Base-by-base conservation (phyloP, 2,329 filamentous ascomycete species). In the Colletotrichum theobromicola region DNA sequence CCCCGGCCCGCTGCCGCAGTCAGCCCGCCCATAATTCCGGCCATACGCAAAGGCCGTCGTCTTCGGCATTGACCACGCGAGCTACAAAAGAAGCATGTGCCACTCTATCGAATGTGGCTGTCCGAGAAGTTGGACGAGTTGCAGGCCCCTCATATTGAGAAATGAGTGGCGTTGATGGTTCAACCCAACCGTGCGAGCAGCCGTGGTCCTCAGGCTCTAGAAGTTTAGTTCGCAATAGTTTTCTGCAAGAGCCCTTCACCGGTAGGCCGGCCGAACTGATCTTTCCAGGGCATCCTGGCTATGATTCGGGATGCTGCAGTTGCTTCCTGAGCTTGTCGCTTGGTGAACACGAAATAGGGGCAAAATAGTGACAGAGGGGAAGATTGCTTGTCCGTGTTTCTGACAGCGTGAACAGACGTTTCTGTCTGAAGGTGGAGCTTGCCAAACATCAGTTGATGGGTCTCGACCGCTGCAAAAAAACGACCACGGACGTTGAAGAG, bases 381-480 rank as follows among this genome's bases (percentile, higher is more conserved):
- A 16, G 34, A 6, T 57, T 16, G n/a, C n/a, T 28, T 10, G 24
- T 30, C 55, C 18, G 26, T 30, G 13, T 12, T 24, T 35, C 50
- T 65, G 67, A 70, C 67, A 70, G 67, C 67, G 58, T 62, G 58
- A 64, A 70, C 67, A 70, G 67, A 64, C 67, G 18, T 35, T 50
- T 37, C 32, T 30, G 24, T 7, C 46, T 16, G 46, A 58, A 55
- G 18, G 12, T 8, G 35, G 32, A 60, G 53, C 35, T 60, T 50
- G 24, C 26, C 30, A 24, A 24, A 68, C 16, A 58, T 67, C 30
- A 37, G 64, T 67, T 67, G 50, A 67, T 37, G 50, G 53, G 67
- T 60, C 35, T 65, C 60, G 32, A 9, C 15, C 46, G 24, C 21
- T 10, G 16, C 32, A 12, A 30, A 10, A 70, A 28, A 61, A 12